Conservation (phyloP, 495 filamentous ascomycete genomes). For the Staphylotrichum longicolle region DNA sequence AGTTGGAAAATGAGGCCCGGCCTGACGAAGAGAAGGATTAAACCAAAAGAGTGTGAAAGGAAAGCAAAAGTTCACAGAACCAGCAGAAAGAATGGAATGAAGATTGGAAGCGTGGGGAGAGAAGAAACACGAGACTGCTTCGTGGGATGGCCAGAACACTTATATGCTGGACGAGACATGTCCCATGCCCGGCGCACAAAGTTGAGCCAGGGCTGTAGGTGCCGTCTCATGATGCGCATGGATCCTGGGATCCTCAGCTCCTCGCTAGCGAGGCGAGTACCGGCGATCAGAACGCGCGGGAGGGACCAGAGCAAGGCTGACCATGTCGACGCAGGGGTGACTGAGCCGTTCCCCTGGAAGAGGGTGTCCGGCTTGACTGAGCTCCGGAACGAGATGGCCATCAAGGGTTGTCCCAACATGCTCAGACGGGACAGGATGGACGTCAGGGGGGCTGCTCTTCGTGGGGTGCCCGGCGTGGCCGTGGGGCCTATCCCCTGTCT, state of each 20-base stretch:
- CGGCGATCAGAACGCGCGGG: constrained; percentile 24
- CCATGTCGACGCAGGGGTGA: background rate
- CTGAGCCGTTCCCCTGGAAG: constrained; percentile 27
- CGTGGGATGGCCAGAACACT: constrained; percentile 10
- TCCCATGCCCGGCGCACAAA: background rate
- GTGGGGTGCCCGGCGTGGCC: constrained; percentile 9
- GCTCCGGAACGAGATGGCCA: constrained; percentile 34
- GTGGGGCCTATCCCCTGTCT: constrained; percentile 7
- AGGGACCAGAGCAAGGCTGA: constrained; percentile 15
- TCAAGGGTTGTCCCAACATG: constrained; percentile 23
- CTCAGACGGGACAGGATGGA: constrained; percentile 6
- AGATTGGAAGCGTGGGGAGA: constrained; percentile 36
- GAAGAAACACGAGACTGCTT: constrained; percentile 16
- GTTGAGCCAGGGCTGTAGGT: constrained; percentile 13
- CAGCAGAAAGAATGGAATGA: constrained; percentile 37
- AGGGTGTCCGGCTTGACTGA: constrained; percentile 25
- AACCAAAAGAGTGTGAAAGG: constrained; percentile 38
- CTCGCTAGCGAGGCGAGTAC: constrained; percentile 24
- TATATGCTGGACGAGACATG: constrained; percentile 25
- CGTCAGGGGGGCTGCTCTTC: background rate
- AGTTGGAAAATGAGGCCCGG: constrained; percentile 33
- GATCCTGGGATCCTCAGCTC: constrained; percentile 23
- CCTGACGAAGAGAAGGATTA: constrained; percentile 35
- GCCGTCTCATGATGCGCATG: constrained; percentile 31
- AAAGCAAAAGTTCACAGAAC: constrained; percentile 51